Evolutionary conservation across 148 eudicot genomes (phyloP).

Genomic region (Camellia japonica): DNA sequence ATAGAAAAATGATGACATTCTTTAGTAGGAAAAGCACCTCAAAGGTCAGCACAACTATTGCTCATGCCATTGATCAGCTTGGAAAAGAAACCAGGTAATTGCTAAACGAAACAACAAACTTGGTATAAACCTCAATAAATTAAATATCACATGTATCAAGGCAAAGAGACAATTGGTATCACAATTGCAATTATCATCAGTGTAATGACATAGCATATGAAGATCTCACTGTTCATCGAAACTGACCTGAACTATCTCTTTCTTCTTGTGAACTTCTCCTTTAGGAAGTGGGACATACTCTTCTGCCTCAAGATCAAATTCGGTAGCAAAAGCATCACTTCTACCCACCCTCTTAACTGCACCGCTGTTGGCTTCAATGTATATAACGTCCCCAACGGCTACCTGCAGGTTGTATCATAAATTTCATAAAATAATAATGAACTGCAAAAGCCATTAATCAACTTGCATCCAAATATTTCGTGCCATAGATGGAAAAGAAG

Average conservation of each 20-base stretch:
- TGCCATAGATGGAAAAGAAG: background rate
- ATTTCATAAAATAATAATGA: background rate
- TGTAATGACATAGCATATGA: slow-evolving; percentile 4
- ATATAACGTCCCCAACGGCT: slow-evolving; percentile 97
- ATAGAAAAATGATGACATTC: background rate
- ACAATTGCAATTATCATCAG: background rate
- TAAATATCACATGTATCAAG: background rate
- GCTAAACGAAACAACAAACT: background rate
- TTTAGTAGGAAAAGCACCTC: background rate
- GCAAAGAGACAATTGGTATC: background rate
- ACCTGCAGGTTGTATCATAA: slow-evolving; percentile 46
- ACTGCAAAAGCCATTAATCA: background rate
- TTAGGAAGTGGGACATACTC: slow-evolving; percentile 99
- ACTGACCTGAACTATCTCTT: slow-evolving; percentile 96
- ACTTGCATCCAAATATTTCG: background rate
- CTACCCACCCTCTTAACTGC: slow-evolving; percentile 98
- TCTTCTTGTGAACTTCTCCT: slow-evolving; percentile 98
- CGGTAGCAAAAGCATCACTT: slow-evolving; percentile 99
- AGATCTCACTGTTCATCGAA: background rate
- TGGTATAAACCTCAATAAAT: background rate
- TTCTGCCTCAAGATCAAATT: slow-evolving; percentile 98
- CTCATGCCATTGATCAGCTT: background rate
- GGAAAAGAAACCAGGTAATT: background rate
- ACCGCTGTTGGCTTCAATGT: slow-evolving; percentile 95
- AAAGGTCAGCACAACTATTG: background rate